Evolutionary conservation across 345 rosid species (phyloP), one percentile per base, ranked within the genome.

Genomic region (Salix exigua): DNA sequence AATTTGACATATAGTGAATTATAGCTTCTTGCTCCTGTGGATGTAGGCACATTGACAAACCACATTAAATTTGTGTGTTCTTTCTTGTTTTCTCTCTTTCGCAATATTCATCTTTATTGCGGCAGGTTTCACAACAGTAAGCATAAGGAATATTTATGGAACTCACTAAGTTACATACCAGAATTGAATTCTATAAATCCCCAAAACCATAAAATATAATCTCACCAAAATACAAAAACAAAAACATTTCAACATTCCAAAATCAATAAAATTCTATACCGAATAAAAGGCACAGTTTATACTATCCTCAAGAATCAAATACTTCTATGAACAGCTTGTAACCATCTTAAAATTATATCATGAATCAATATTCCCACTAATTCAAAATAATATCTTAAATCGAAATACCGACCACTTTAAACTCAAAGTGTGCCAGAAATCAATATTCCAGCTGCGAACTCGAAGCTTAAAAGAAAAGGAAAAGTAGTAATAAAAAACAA

Each of bases 201-300:
- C 51, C 51, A 9, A 53, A 38, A 68, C 53, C 19, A 46, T 17
- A 40, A 62, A 73, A 44, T 46, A 11, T n/a, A 58, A 58, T 23
- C 63, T 28, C 51, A 58, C 37, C 26, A 73, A 25, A 61, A 11
- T 23, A n/a, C 33, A 11, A 26, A 28, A 17, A 28, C 18, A 23
- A 40, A 26, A 75, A 66, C 11, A 23, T 66, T 50, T 50, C 72
- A 31, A 67, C 30, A 67, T 75, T 51, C 65, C 30, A n/a, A 26
- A 19, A 63, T 28, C 69, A 73, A 42, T 42, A 40, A 42, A 61
- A 61, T 61, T n/a, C 23, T 21, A 64, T 5, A 55, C 26, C 12
- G 23, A 42, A 33, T 72, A 38, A 4, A 72, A 51, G 33, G 10
- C 11, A 62, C n/a, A 17, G 42, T 63, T 74, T 44, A 66, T 51